Percentiles rank a stretch among this genome's conserved stretches.
phyloP scores from a whole-genome alignment of 352 stramenopile species.

The Pythium volutum region DNA sequence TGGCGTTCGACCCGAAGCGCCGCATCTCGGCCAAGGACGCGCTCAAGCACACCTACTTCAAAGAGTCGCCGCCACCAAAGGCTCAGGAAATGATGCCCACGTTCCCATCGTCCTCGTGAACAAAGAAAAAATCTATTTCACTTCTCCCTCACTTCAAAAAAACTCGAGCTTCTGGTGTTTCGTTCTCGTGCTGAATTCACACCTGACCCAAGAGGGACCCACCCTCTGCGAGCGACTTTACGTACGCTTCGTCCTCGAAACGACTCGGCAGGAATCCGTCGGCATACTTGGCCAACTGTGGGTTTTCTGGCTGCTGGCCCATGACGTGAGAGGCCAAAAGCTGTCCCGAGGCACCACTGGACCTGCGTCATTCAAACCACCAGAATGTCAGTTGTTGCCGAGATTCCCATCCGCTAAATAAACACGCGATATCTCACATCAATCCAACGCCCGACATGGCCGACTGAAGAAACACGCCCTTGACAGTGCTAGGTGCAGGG shows the following conservation, averaged over 20 bases:
- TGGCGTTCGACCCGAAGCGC: constrained; percentile 32
- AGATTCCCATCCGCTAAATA: background rate
- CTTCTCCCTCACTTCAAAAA: background rate
- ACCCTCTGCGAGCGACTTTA: constrained; percentile 50
- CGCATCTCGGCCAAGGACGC: constrained; percentile 80
- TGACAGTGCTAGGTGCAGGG: constrained; percentile 48
- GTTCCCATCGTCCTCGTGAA: constrained; percentile 40
- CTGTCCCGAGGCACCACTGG: constrained; percentile 64
- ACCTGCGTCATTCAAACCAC: constrained; percentile 27
- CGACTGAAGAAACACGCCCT: constrained; percentile 65
- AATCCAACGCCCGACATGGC: constrained; percentile 71
- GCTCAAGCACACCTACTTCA: constrained; percentile 80
- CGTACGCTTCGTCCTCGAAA: constrained; percentile 58
- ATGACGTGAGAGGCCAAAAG: constrained; percentile 65
- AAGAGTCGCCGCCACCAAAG: constrained; percentile 61
- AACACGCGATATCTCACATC: constrained; percentile 36
- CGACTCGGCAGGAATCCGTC: constrained; percentile 57
- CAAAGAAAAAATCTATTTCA: background rate
- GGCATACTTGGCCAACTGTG: constrained; percentile 44
- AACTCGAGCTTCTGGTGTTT: background rate
- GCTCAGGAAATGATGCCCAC: constrained; percentile 76
- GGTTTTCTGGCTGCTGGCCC: constrained; percentile 38
- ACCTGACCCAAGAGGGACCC: constrained; percentile 55
- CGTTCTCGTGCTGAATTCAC: constrained; percentile 18
- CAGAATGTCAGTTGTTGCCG: background rate